Conservation (phyloP, 768 basidiomycete species). For the Kwoniella sp. region DNA sequence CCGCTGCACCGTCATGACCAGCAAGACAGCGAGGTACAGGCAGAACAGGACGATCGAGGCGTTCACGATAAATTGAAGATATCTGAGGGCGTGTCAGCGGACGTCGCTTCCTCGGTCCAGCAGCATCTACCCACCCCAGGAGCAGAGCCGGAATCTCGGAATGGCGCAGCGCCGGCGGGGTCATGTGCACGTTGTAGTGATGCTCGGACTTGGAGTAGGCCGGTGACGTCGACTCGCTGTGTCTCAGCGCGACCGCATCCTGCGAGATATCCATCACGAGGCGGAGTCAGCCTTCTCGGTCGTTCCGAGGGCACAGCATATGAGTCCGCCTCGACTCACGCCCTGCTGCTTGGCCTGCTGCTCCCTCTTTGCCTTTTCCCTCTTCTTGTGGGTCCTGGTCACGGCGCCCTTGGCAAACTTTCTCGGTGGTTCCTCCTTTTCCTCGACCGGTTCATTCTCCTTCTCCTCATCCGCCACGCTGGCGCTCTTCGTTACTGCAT, state of each 20-base stretch:
- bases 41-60: slow-evolving; percentile 73
- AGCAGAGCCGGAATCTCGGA: slow-evolving; percentile 65
- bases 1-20: slow-evolving; percentile 80
- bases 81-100: slow-evolving; percentile 54
- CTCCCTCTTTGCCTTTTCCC: slow-evolving; percentile 24
- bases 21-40: slow-evolving; percentile 77
- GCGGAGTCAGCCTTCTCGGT: background rate
- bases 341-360: slow-evolving; percentile 10
- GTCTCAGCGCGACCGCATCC: slow-evolving; percentile 3
- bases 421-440: slow-evolving; percentile 4
- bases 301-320: background rate
- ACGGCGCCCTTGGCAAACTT: slow-evolving; percentile 28
- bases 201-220: slow-evolving; percentile 22
- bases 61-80: slow-evolving; percentile 93
- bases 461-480: slow-evolving; percentile 6
- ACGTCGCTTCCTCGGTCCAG: background rate
- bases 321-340: slow-evolving; percentile 1
- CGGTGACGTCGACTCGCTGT: slow-evolving; percentile 12
- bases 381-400: slow-evolving; percentile 25
- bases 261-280: background rate
- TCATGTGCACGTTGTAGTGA: slow-evolving; percentile 42
- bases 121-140: slow-evolving; percentile 63
- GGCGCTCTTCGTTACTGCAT: slow-evolving; percentile 2
- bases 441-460: slow-evolving; percentile 2
- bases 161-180: slow-evolving; percentile 40